Conservation (phyloP, 495 filamentous ascomycete genomes). For the Hypoxylon fragiforme region DNA sequence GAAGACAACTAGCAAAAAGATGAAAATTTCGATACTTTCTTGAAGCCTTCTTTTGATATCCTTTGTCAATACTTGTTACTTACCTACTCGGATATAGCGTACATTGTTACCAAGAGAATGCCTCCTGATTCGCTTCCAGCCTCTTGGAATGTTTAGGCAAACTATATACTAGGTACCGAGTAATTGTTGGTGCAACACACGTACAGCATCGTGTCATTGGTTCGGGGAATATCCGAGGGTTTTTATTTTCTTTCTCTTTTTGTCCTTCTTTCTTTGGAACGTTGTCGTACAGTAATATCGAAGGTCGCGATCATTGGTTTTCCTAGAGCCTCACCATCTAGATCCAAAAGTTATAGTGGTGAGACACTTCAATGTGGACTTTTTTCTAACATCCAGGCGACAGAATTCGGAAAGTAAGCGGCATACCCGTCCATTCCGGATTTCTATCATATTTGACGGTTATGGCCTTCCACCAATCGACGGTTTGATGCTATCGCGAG, state of each 20-base stretch:
- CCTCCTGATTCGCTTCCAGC: no score
- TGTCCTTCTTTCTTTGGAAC: not conserved
- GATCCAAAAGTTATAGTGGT: not conserved
- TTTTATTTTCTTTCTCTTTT: no score
- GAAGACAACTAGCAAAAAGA: no score
- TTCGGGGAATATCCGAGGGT: not conserved
- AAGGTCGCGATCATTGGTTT: not conserved
- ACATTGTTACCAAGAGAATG: no score
- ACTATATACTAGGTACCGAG: no score
- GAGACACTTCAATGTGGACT: not conserved
- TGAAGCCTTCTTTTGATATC: no score
- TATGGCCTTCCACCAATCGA: not conserved
- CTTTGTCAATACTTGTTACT: no score
- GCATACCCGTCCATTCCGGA: not conserved
- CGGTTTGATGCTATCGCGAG: not conserved
- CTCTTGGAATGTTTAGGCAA: no score
- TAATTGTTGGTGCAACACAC: not conserved
- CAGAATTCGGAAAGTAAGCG: no score
- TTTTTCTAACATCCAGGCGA: no score
- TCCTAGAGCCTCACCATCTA: conserved; percentile 4
- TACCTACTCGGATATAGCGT: no score
- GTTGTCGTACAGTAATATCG: not conserved
- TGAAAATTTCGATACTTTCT: no score
- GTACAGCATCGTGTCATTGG: conserved; percentile 5
- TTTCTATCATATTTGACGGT: not conserved